A percentile compares a stretch with the other conserved stretches of the same genome.
These are phyloP conservation scores for Xylariaceae sp. DNA, from an alignment of 2,329 filamentous ascomycete genomes.

Conservation along the genomic window DNA sequence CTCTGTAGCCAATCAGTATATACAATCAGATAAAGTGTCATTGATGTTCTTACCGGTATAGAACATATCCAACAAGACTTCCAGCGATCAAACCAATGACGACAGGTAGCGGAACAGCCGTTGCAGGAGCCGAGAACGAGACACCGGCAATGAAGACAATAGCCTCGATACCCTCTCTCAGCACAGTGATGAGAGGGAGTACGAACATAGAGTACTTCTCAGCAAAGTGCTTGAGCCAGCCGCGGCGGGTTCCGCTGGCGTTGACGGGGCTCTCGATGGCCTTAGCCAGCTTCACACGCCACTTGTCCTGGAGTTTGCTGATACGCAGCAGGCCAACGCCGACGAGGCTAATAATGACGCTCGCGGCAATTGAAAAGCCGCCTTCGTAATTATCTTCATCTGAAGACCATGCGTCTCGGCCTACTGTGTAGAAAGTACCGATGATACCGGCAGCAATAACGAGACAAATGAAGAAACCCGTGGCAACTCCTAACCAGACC, in stretches of 20 bases:
- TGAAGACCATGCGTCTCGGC: slow-evolving; percentile 60
- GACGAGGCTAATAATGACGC: slow-evolving; percentile 76
- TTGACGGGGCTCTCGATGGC: slow-evolving; percentile 54
- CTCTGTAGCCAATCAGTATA: slow-evolving; percentile 33
- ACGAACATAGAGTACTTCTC: slow-evolving; percentile 85
- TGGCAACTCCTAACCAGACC: slow-evolving; percentile 64
- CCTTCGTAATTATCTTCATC: slow-evolving; percentile 80
- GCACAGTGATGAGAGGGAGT: slow-evolving; percentile 81
- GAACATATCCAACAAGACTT: slow-evolving; percentile 61
- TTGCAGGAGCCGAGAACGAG: slow-evolving; percentile 69
- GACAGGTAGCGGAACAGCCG: slow-evolving; percentile 73
- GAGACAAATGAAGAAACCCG: slow-evolving; percentile 62
- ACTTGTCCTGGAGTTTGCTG: slow-evolving; percentile 80
- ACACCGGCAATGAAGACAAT: slow-evolving; percentile 86
- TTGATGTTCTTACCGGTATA: slow-evolving; percentile 64
- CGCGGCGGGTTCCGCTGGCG: slow-evolving; percentile 38
- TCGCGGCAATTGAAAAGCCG: slow-evolving; percentile 69
- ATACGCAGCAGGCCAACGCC: slow-evolving; percentile 77
- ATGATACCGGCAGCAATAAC: slow-evolving; percentile 65
- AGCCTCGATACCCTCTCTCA: slow-evolving; percentile 81
- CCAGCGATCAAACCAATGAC: slow-evolving; percentile 69
- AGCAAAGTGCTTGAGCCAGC: slow-evolving; percentile 56
- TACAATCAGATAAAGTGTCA: background rate
- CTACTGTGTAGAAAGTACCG: slow-evolving; percentile 68
- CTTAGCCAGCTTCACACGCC: slow-evolving; percentile 75